Evolutionary conservation across 768 basidiomycete genomes (phyloP).

Genomic region (Boletus coccyginus): DNA sequence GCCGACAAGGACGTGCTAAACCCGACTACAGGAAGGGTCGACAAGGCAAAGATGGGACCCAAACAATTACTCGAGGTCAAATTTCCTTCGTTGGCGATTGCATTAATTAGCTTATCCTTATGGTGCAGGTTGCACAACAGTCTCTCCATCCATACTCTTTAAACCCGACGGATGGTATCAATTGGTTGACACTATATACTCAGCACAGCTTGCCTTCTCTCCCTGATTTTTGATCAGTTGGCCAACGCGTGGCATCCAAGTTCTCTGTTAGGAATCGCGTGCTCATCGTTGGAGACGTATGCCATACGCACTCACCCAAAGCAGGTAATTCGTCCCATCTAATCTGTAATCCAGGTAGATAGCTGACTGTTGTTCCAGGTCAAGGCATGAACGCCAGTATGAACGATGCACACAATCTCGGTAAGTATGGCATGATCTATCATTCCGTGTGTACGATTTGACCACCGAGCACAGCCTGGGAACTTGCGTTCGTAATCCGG

Average conservation of each 20-base stretch:
- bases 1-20: constrained; percentile 38
- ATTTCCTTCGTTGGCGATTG: background rate
- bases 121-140: constrained; percentile 38
- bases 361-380: constrained; percentile 33
- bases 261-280: constrained; percentile 45
- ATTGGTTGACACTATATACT: constrained; percentile 50
- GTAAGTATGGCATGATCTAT: constrained; percentile 19
- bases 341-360: background rate
- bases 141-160: constrained; percentile 41
- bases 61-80: constrained; percentile 40
- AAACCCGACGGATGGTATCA: constrained; percentile 30
- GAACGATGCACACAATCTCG: constrained; percentile 53
- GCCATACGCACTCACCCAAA: constrained; percentile 46
- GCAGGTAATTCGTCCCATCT: constrained; percentile 34
- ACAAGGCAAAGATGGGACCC: constrained; percentile 38
- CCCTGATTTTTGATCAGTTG: constrained; percentile 35
- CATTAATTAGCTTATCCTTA: background rate
- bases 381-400: constrained; percentile 56
- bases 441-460: background rate
- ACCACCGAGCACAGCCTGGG: constrained; percentile 40
- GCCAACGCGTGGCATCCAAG: constrained; percentile 53
- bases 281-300: constrained; percentile 34
- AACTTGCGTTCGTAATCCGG: constrained; percentile 47
- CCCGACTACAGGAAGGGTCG: constrained; percentile 38
- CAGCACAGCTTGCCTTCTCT: background rate